Conservation (phyloP, 1,284 basidiomycete species). For the Neolentinus lepideus region DNA sequence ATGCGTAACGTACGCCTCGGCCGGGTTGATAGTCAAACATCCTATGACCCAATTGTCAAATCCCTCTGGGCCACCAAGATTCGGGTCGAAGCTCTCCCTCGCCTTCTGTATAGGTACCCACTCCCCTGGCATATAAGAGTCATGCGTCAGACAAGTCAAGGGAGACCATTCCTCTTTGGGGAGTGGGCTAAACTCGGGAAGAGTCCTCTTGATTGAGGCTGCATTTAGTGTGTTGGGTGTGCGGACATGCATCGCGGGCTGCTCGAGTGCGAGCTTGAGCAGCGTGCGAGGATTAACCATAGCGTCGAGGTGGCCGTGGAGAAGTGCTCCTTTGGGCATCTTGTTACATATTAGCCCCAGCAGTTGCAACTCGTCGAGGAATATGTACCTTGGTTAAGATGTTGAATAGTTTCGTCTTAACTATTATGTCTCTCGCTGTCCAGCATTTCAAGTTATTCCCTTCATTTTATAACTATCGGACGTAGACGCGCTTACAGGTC, state of each 20-base stretch:
- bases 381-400: conserved; percentile 46
- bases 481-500: conserved; percentile 35
- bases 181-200: conserved; percentile 46
- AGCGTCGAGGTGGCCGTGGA: conserved; percentile 67
- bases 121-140: conserved; percentile 30
- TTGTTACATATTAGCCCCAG: conserved; percentile 15
- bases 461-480: too few species aligned
- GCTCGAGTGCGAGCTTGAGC: conserved; percentile 42
- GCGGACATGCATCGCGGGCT: conserved; percentile 54
- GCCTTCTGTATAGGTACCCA: conserved; percentile 54
- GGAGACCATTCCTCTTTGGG: conserved; percentile 25
- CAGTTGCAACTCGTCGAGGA: neutral
- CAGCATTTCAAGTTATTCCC: conserved; percentile 2
- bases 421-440: conserved; percentile 48
- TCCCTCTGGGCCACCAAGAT: conserved; percentile 50
- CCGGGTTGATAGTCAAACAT: conserved; percentile 56
- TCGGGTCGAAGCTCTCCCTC: conserved; percentile 39
- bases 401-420: conserved; percentile 50
- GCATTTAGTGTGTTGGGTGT: conserved; percentile 28
- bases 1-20: conserved; percentile 63
- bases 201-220: conserved; percentile 27
- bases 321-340: conserved; percentile 73
- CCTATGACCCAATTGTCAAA: conserved; percentile 62
- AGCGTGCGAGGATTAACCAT: conserved; percentile 51
- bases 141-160: conserved; percentile 33